Evolutionary conservation across 495 filamentous ascomycete genomes (phyloP), one percentile per base, ranked within the genome.

Genomic region (Aspergillus conjunctus): DNA sequence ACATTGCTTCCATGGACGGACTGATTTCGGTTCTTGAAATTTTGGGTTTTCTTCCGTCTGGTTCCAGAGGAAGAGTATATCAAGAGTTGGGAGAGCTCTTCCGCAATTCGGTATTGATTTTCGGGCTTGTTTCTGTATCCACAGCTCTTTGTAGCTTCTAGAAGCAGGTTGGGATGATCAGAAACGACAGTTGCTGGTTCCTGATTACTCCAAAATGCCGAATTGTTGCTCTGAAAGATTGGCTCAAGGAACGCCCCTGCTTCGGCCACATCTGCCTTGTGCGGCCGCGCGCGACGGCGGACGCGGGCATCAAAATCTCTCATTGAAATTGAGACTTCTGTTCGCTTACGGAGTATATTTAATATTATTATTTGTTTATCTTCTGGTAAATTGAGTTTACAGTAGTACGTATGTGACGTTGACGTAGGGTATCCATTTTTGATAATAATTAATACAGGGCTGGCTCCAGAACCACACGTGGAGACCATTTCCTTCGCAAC

Each of bases 81-180:
- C 37, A 15, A 12, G n/a, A 48, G 30, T 26, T 31, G 45, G 30
- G 39, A 20, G 56, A 52, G 51, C 61, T 64, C 59, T 64, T 64
- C 52, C 61, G 61, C 52, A 44, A 59, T 59, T 15, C 17, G 56
- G 61, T 59, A 59, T 59, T 9, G 61, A 64, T 64, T 59, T 44
- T 52, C 56, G 18, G 34, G 37, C 5, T 41, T 41, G 5, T 5
- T 26, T 26, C 5, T 26, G 26, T 5, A 9, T 41, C 37, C 37
- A 41, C 8, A 10, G 14, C 41, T 31, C n/a, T 44, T 20, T 8
- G 12, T 39, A 21, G 44, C 43, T 43, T 55, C 49, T 44, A 20
- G 21, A 45, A 37, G 26, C 26, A 54, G 12, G 15, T 20, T 21
- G 11, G 7, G 48, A 31, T 9, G 9, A 41, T 41, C 20, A 48